These are phyloP conservation scores for Juncus inflexus DNA, from an alignment of 176 grass and related monocot species.

Conservation along the genomic window DNA sequence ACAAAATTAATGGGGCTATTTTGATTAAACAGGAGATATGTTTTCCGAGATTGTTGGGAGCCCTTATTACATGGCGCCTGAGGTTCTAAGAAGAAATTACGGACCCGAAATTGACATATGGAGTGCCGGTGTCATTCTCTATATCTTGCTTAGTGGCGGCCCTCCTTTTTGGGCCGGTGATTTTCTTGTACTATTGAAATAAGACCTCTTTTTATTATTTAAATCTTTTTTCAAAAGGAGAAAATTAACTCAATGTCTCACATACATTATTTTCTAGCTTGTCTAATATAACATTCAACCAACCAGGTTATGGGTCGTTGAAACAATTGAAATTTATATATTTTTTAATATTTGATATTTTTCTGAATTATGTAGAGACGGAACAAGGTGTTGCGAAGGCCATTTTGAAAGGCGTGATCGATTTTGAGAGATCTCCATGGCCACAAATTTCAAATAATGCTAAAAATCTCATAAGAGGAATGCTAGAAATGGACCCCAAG, in stretches of 20 bases:
- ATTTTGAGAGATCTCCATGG: conserved; percentile 61
- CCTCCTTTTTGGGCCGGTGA: conserved; percentile 25
- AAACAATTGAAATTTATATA: background rate
- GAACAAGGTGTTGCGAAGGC: conserved; percentile 71
- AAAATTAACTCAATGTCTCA: no score
- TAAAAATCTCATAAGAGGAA: conserved; percentile 57
- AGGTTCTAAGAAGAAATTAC: conserved; percentile 18
- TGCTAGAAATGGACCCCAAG: conserved; percentile 56
- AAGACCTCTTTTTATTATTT: background rate
- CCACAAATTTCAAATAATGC: conserved; percentile 55
- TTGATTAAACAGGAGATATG: conserved; percentile 1
- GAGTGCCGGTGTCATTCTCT: conserved; percentile 22
- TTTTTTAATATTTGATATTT: background rate
- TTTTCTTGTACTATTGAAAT: background rate
- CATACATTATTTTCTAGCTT: no score
- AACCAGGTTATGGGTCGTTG: no score
- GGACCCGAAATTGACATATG: conserved; percentile 23
- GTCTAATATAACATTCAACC: no score
- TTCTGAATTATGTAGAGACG: conserved; percentile 33
- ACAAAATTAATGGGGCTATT: background rate
- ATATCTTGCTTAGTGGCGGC: conserved; percentile 23
- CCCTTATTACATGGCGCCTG: conserved; percentile 22
- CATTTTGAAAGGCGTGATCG: conserved; percentile 49
- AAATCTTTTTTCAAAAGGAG: background rate
- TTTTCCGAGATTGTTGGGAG: conserved; percentile 27